Conservation (phyloP, 768 basidiomycete genomes). For the Phallus indusiatus region DNA sequence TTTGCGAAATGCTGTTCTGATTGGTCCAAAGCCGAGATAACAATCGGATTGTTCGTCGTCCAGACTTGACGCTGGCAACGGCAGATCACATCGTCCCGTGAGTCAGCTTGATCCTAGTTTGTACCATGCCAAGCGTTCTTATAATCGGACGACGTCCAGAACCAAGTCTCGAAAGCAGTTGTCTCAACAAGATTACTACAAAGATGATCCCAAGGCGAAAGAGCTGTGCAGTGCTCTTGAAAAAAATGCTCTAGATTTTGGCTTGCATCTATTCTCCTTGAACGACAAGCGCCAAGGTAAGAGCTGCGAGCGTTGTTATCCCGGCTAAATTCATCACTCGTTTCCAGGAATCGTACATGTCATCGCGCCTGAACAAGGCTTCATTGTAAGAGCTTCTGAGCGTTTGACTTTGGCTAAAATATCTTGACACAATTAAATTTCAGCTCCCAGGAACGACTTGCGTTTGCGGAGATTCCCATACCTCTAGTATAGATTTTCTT, state of each 20-base stretch:
- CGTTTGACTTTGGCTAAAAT: neutral
- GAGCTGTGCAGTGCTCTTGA: conserved; percentile 77
- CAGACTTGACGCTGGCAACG: conserved; percentile 84
- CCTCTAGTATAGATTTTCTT: conserved; percentile 53
- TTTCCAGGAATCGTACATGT: conserved; percentile 69
- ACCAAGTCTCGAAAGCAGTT: conserved; percentile 69
- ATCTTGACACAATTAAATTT: conserved; percentile 4
- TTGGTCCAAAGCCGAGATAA: conserved; percentile 49
- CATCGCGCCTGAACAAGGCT: conserved; percentile 91
- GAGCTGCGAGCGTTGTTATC: too few relatives aligned
- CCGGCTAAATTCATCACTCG: too few relatives aligned
- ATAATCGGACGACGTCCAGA: conserved; percentile 23
- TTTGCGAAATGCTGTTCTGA: conserved; percentile 5
- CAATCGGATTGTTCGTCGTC: conserved; percentile 65
- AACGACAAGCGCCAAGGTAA: conserved; percentile 79
- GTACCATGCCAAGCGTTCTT: too few relatives aligned
- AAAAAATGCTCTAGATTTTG: conserved; percentile 85
- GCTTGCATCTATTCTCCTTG: conserved; percentile 86
- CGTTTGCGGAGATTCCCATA: conserved; percentile 91
- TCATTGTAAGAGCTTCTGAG: conserved; percentile 44
- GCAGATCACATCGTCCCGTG: conserved; percentile 85
- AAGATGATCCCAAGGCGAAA: conserved; percentile 75
- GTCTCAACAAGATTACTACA: conserved; percentile 53
- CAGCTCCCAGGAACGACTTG: conserved; percentile 71
- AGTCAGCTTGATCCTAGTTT: conserved; percentile 20